Conservation (phyloP, 1,284 basidiomycete species). For the Phellinidium pouzarii region DNA sequence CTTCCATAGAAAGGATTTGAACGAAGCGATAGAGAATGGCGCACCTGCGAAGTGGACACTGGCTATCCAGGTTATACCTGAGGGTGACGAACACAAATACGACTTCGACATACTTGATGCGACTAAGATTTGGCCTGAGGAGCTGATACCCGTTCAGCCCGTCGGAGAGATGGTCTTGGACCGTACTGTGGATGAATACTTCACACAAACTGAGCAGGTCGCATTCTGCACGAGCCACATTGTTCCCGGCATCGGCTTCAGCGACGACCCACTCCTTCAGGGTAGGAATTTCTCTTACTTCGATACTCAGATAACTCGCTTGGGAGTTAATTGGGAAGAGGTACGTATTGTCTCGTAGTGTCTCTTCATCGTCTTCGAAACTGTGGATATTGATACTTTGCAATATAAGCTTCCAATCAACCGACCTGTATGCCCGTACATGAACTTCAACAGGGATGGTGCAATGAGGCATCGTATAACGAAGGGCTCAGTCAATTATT, state of each 20-base stretch:
- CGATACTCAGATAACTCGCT: slow-evolving; percentile 70
- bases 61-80: slow-evolving; percentile 67
- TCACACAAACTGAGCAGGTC: slow-evolving; percentile 76
- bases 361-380: too few relatives aligned
- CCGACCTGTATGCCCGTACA: slow-evolving; percentile 72
- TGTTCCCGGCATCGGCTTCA: slow-evolving; percentile 78
- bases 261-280: slow-evolving; percentile 78
- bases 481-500: slow-evolving; percentile 62
- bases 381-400: not conserved
- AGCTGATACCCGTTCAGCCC: slow-evolving; percentile 65
- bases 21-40: slow-evolving; percentile 68
- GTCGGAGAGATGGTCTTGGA: slow-evolving; percentile 75
- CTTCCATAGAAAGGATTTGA: slow-evolving; percentile 75
- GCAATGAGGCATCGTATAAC: slow-evolving; percentile 50
- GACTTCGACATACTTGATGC: slow-evolving; percentile 83
- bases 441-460: slow-evolving; percentile 70
- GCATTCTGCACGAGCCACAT: slow-evolving; percentile 81
- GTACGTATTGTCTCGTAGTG: slow-evolving; percentile 27
- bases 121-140: slow-evolving; percentile 80
- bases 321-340: slow-evolving; percentile 71
- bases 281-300: slow-evolving; percentile 81
- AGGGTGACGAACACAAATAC: slow-evolving; percentile 62
- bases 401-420: slow-evolving; percentile 74
- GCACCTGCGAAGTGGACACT: slow-evolving; percentile 70
- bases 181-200: slow-evolving; percentile 65